These are phyloP conservation scores for Micromonas pusilla DNA, from an alignment of 139 green algal genomes.

Conservation along the genomic window DNA sequence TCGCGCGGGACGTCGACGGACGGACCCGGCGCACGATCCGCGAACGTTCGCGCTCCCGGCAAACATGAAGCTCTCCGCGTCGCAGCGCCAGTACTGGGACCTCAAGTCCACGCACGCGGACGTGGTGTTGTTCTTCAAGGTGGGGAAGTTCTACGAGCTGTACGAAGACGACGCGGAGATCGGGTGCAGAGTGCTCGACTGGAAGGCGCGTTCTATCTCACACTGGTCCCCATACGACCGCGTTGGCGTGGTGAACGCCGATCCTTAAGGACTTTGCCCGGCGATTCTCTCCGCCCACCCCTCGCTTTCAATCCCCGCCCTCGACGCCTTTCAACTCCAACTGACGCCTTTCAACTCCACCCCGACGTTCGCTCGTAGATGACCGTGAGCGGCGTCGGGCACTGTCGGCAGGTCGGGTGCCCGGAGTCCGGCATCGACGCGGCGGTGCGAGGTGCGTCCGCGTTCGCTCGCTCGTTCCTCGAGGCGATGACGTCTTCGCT, in stretches of 20 bases:
- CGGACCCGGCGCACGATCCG: neutral
- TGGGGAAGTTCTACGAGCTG: constrained; percentile 29
- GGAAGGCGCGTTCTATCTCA: no score
- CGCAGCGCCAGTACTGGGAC: constrained; percentile 24
- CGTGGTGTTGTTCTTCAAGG: constrained; percentile 28
- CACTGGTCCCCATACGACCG: no score
- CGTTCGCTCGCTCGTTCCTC: no score
- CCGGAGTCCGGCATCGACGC: constrained; percentile 40
- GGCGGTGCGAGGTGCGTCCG: constrained; percentile 26
- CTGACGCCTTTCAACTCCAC: no score
- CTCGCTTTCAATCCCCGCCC: no score
- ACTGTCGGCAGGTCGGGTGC: constrained; percentile 45
- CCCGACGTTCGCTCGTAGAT: no score
- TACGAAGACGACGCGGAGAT: constrained; percentile 28
- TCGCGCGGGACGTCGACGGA: neutral
- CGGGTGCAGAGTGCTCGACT: constrained; percentile 25
- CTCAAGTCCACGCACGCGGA: constrained; percentile 21
- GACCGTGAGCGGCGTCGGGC: constrained; percentile 39
- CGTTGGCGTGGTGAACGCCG: no score
- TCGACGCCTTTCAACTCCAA: no score
- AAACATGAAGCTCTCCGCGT: constrained; percentile 3
- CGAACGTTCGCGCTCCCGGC: neutral
- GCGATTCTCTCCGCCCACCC: no score
- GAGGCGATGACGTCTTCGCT: no score
- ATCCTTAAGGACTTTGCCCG: no score